A percentile compares a stretch with the other conserved stretches of the same genome.
Evolutionary conservation across 225 moss, liverwort and hornwort genomes (phyloP).

Genomic region (Asterella californica): DNA sequence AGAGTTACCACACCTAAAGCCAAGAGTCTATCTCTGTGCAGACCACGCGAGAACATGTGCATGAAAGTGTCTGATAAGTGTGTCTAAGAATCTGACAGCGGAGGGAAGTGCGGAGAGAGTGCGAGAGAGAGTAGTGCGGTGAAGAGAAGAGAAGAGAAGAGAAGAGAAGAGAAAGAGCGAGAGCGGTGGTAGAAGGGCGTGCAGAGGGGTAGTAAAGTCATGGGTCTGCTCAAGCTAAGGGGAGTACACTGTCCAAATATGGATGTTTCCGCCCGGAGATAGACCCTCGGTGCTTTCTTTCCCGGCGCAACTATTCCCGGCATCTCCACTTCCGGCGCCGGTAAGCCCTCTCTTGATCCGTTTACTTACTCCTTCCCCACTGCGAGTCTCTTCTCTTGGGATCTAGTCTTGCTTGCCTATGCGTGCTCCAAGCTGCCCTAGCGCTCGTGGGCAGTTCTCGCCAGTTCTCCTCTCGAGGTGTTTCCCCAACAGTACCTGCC

Average conservation of each 20-base stretch:
- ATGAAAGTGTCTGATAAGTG: not conserved
- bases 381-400: not conserved
- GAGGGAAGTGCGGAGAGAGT: not conserved
- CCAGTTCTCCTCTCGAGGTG: not conserved
- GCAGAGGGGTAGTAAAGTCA: constrained; percentile 1
- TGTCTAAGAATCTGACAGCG: not conserved
- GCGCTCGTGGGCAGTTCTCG: not conserved
- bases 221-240: constrained; percentile 4
- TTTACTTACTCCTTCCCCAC: not conserved
- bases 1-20: not conserved
- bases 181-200: constrained; percentile 3
- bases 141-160: not conserved
- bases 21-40: not conserved
- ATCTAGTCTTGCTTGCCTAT: not conserved
- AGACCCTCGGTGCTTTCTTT: not conserved
- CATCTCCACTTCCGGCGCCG: constrained; percentile 15
- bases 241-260: constrained; percentile 13
- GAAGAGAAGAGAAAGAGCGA: constrained; percentile 6
- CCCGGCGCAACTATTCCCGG: constrained; percentile 18
- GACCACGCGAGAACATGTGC: not conserved
- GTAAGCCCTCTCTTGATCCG: constrained; percentile 1
- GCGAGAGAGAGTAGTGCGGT: not conserved
- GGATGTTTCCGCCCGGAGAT: constrained; percentile 17
- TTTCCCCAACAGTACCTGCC: constrained; percentile 2
- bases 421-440: not conserved